These are phyloP conservation scores for Panicum miliaceum DNA, from an alignment of 176 grass and related monocot genomes.

Conservation along the genomic window DNA sequence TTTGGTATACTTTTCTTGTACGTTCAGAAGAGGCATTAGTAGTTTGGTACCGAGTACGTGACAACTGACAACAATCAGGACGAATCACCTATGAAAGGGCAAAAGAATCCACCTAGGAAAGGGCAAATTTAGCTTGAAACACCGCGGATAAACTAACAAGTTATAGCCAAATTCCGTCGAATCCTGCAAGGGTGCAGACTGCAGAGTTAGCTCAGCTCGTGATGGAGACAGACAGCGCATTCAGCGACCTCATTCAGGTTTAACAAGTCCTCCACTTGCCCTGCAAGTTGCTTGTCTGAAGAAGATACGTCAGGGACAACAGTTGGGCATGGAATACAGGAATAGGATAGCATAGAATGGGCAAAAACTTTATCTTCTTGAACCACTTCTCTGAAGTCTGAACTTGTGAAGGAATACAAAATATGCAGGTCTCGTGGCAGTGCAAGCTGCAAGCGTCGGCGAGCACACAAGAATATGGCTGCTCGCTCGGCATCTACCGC, in stretches of 20 bases:
- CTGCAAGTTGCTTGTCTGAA: not conserved
- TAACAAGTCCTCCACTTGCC: not conserved
- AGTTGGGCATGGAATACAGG: not conserved
- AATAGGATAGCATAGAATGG: not conserved
- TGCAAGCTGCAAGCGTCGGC: not conserved
- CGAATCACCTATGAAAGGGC: not conserved
- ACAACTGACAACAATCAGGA: not conserved
- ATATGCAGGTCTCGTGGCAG: not conserved
- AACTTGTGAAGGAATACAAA: not conserved
- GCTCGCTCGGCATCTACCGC: not conserved
- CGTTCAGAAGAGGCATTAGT: not conserved
- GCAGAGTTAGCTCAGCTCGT: not conserved
- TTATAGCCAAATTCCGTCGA: not conserved
- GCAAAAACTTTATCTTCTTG: conserved; percentile 4
- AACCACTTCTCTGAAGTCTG: not conserved
- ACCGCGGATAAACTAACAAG: not conserved
- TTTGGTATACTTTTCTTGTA: not conserved
- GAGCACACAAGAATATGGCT: not conserved
- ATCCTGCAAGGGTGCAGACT: not conserved
- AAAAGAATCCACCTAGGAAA: not conserved
- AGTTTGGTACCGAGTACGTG: not conserved
- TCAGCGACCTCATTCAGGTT: not conserved
- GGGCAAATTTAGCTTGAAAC: not conserved
- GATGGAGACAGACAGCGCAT: not conserved
- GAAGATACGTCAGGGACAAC: not conserved